A percentile compares a stretch with the other conserved stretches of the same genome.
Conservation (phyloP, 2,329 filamentous ascomycete genomes). For the Truncatella angustata region DNA sequence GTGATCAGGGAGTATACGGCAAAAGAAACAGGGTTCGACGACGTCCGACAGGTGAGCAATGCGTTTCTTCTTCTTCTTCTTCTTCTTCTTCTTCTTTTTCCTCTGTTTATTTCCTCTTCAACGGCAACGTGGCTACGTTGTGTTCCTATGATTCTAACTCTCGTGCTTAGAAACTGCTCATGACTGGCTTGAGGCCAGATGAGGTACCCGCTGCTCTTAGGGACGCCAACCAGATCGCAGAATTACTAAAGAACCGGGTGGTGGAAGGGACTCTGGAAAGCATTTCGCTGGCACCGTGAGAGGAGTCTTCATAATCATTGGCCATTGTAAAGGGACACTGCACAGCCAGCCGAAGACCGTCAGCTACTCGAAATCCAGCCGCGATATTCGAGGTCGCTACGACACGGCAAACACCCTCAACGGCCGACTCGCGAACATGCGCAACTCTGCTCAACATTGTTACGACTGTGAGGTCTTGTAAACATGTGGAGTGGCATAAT, state of each 20-base stretch:
- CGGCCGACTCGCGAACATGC: too few relatives aligned
- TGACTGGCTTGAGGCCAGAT: conserved; percentile 46
- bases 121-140: not conserved
- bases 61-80: not conserved
- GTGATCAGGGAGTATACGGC: conserved; percentile 88
- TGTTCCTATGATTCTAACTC: conserved; percentile 2
- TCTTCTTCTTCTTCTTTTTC: not conserved
- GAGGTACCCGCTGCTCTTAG: conserved; percentile 68
- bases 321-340: not conserved
- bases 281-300: conserved; percentile 21
- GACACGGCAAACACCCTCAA: too few relatives aligned
- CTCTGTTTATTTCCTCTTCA: not conserved
- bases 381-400: too few relatives aligned
- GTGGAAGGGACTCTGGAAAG: conserved; percentile 59
- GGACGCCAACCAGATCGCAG: conserved; percentile 66
- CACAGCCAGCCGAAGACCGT: not conserved
- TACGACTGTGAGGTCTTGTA: too few relatives aligned
- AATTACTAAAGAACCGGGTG: conserved; percentile 51
- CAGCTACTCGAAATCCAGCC: not conserved
- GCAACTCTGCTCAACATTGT: too few relatives aligned
- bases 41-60: conserved; percentile 70
- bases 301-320: too few relatives aligned
- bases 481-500: too few relatives aligned
- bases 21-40: conserved; percentile 79
- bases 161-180: conserved; percentile 33